Conservation (phyloP, 106 monocot species). For the Phalaenopsis equestris region DNA sequence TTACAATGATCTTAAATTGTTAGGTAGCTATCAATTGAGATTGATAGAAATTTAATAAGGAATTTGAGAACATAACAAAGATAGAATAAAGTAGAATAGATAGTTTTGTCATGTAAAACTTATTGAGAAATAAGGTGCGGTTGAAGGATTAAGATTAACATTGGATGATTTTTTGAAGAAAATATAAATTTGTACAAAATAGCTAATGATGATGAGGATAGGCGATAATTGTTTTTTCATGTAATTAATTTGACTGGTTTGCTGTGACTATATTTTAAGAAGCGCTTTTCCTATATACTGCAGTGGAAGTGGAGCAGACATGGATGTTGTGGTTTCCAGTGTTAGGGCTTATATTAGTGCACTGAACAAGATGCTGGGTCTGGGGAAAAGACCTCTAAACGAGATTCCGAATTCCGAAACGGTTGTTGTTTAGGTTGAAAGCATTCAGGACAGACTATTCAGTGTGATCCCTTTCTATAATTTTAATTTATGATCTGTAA, state of each 20-base stretch:
- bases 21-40: too few relatives aligned
- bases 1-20: too few relatives aligned
- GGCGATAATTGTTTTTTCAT: too few relatives aligned
- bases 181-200: too few relatives aligned
- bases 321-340: constrained; percentile 90
- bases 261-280: background rate
- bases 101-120: too few relatives aligned
- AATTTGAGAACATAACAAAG: too few relatives aligned
- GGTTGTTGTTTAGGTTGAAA: background rate
- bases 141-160: too few relatives aligned
- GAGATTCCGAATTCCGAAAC: background rate
- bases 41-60: too few relatives aligned
- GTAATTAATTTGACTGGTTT: background rate
- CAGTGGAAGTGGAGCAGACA: constrained; percentile 80
- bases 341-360: constrained; percentile 86
- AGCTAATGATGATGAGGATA: too few relatives aligned
- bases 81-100: too few relatives aligned
- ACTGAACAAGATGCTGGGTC: constrained; percentile 80
- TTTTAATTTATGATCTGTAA: background rate
- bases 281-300: background rate
- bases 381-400: constrained; percentile 14
- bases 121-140: too few relatives aligned
- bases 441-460: background rate
- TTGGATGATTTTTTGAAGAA: too few relatives aligned
- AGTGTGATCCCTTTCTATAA: background rate